Conservation (phyloP, 2,329 filamentous ascomycete species). For the Botrytis sinoallii region DNA sequence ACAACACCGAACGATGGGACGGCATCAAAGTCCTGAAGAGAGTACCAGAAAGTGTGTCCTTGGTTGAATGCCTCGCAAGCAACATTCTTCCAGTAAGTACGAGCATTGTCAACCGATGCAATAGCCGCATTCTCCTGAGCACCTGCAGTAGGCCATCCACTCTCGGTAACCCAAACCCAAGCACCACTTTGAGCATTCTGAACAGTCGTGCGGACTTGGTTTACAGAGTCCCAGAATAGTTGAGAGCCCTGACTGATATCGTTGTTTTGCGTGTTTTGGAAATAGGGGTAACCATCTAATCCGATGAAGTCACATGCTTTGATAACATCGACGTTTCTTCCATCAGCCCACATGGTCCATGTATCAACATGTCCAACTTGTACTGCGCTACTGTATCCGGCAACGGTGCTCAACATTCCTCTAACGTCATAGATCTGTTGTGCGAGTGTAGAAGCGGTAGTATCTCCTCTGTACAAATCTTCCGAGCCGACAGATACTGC, state of each 20-base stretch:
- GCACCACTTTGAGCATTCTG: conserved; percentile 48
- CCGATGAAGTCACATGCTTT: conserved; percentile 63
- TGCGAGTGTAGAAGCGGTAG: conserved; percentile 22
- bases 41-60: conserved; percentile 60
- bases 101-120: conserved; percentile 55
- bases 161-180: conserved; percentile 62
- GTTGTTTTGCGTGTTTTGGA: conserved; percentile 56
- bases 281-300: conserved; percentile 65
- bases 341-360: conserved; percentile 61
- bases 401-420: conserved; percentile 48
- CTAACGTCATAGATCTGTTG: conserved; percentile 49
- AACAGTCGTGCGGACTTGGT: conserved; percentile 34
- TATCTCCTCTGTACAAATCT: conserved; percentile 60
- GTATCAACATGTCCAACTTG: conserved; percentile 67
- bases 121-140: conserved; percentile 52
- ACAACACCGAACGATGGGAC: conserved; percentile 43
- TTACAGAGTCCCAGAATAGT: conserved; percentile 49
- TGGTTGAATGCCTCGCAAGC: conserved; percentile 57
- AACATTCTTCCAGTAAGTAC: conserved; percentile 61
- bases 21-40: conserved; percentile 52
- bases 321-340: conserved; percentile 57
- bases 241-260: conserved; percentile 51
- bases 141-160: conserved; percentile 61
- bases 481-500: conserved; percentile 62
- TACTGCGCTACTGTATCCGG: conserved; percentile 47